These are phyloP conservation scores for Penicillium steckii DNA, from an alignment of 495 filamentous ascomycete species.

Conservation along the genomic window DNA sequence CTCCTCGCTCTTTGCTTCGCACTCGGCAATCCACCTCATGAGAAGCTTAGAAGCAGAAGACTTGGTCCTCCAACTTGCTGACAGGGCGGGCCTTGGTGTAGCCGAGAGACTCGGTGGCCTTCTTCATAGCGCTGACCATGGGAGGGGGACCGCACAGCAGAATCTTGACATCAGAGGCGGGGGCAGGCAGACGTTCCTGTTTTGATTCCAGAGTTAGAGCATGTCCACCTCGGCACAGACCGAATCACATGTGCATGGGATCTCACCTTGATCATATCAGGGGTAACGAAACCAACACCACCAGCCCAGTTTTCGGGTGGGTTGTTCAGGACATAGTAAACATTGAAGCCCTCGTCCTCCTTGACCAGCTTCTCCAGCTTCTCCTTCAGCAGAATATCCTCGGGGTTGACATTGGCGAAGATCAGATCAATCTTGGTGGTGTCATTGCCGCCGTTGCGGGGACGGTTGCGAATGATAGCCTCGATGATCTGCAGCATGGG, in stretches of 20 bases:
- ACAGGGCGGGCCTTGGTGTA: slow-evolving; percentile 89
- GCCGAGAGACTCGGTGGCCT: slow-evolving; percentile 82
- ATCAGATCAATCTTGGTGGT: slow-evolving; percentile 87
- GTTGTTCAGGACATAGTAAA: slow-evolving; percentile 96
- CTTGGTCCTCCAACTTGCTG: slow-evolving; percentile 96
- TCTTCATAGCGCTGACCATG: slow-evolving; percentile 98
- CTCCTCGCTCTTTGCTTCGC: neutral
- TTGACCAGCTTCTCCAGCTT: slow-evolving; percentile 77
- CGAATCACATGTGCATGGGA: neutral
- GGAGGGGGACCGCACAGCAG: slow-evolving; percentile 95
- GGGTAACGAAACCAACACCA: slow-evolving; percentile 88
- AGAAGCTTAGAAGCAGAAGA: slow-evolving; percentile 85
- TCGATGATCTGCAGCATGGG: slow-evolving; percentile 95
- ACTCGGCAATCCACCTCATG: neutral
- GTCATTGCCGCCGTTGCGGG: slow-evolving; percentile 66
- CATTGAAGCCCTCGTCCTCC: slow-evolving; percentile 74
- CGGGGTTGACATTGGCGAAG: slow-evolving; percentile 90
- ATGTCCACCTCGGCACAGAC: neutral
- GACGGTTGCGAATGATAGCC: slow-evolving; percentile 81
- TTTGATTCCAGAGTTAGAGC: slow-evolving; percentile 14
- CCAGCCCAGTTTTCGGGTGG: slow-evolving; percentile 87
- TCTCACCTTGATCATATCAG: slow-evolving; percentile 90
- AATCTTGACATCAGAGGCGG: slow-evolving; percentile 86
- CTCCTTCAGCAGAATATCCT: slow-evolving; percentile 91
- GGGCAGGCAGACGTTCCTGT: slow-evolving; percentile 76